phyloP scores from a whole-genome alignment of 208 protist genomes.

The Lotmaria passim region DNA sequence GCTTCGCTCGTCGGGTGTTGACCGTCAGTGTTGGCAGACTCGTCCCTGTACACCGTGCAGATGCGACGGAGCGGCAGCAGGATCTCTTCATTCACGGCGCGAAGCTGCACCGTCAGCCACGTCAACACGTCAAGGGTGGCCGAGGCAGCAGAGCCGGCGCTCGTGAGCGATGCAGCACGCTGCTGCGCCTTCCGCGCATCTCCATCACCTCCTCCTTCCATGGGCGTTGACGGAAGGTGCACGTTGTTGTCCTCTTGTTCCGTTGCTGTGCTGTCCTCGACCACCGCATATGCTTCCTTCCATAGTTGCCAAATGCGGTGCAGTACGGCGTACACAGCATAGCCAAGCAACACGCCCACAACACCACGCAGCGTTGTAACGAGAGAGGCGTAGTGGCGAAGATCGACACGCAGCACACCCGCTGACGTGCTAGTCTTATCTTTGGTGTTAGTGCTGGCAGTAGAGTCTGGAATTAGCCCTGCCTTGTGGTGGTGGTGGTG shows the following conservation, averaged over 20 bases:
- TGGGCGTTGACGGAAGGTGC: not conserved
- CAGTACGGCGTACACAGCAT: conserved; percentile 21
- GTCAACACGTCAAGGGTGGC: not conserved
- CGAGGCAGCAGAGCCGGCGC: not conserved
- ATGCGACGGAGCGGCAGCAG: conserved; percentile 30
- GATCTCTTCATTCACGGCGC: conserved; percentile 8
- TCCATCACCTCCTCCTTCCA: not conserved
- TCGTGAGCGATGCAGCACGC: not conserved
- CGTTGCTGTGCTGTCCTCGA: not conserved
- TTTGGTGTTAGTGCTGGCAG: too few relatives aligned
- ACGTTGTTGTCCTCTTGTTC: not conserved
- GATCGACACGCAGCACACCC: conserved; percentile 12
- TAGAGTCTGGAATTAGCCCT: too few relatives aligned
- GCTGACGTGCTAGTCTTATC: too few relatives aligned
- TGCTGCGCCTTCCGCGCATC: not conserved
- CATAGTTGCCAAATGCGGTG: not conserved
- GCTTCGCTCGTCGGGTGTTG: not conserved
- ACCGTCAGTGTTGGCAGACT: not conserved
- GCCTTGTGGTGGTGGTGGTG: too few relatives aligned
- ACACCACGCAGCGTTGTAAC: conserved; percentile 20
- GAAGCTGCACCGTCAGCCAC: conserved; percentile 26
- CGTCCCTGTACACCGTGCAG: not conserved
- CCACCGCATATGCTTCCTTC: too few relatives aligned
- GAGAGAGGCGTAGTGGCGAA: conserved; percentile 19
- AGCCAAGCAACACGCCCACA: conserved; percentile 21